These are phyloP conservation scores for Holtermannia corniformis DNA, from an alignment of 768 basidiomycete species.

Conservation along the genomic window DNA sequence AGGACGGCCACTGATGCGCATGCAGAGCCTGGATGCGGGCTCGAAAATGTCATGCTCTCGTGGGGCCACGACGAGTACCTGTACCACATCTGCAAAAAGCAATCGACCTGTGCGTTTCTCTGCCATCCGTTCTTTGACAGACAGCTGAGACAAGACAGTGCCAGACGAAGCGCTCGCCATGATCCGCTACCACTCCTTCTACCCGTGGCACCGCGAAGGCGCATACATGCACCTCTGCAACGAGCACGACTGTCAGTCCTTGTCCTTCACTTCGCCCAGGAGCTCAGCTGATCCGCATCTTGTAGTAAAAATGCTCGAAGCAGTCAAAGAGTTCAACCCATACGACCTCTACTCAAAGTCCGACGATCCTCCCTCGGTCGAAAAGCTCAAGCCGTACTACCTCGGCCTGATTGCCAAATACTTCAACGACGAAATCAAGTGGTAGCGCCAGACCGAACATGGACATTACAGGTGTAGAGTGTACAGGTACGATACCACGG, in stretches of 20 bases:
- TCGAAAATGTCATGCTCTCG: conserved; percentile 47
- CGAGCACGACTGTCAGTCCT: too few relatives aligned
- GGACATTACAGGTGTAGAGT: neutral
- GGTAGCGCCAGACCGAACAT: conserved; percentile 55
- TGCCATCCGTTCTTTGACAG: neutral
- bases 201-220: conserved; percentile 86
- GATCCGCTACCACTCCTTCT: conserved; percentile 93
- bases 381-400: conserved; percentile 69
- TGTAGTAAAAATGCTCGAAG: conserved; percentile 42
- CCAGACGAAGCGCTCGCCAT: conserved; percentile 76
- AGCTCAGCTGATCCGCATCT: too few relatives aligned
- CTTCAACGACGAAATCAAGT: conserved; percentile 72
- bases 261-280: too few relatives aligned
- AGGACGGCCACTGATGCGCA: neutral
- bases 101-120: conserved; percentile 49
- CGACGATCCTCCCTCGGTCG: conserved; percentile 57
- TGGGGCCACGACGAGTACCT: conserved; percentile 95
- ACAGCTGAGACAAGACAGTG: conserved; percentile 33
- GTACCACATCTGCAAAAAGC: conserved; percentile 72
- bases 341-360: conserved; percentile 90
- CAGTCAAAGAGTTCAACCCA: conserved; percentile 80
- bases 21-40: conserved; percentile 29
- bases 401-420: conserved; percentile 69
- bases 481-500: neutral
- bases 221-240: conserved; percentile 73